Percentiles rank a stretch among this genome's conserved stretches.
These are phyloP conservation scores for Globisporangium recalcitrans DNA, from an alignment of 352 stramenopile species.

Conservation along the genomic window DNA sequence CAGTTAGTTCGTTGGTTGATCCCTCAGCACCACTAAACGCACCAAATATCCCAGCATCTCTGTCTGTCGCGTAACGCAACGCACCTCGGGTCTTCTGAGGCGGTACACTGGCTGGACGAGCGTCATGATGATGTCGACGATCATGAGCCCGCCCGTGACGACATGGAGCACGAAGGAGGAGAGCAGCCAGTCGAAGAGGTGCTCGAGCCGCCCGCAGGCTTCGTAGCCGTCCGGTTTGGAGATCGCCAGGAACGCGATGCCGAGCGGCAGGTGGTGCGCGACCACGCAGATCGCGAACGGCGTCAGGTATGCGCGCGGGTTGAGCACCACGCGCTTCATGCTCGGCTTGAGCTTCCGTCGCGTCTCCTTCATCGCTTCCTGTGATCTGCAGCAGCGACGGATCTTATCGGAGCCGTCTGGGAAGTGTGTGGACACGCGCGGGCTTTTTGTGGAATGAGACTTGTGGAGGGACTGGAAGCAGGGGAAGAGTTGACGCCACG, in stretches of 20 bases:
- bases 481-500: not conserved
- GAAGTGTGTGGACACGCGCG: not conserved
- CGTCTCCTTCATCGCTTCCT: not conserved
- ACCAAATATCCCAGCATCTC: too few species aligned
- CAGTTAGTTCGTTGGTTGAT: not conserved
- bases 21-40: too few species aligned
- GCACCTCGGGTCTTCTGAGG: slow-evolving; percentile 39
- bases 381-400: too few species aligned
- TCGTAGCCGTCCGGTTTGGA: slow-evolving; percentile 31
- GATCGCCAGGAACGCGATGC: slow-evolving; percentile 47
- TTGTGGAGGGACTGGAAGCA: not conserved
- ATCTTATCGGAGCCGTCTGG: not conserved
- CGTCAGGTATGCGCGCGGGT: slow-evolving; percentile 66
- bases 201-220: slow-evolving; percentile 33
- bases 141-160: slow-evolving; percentile 31
- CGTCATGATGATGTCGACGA: slow-evolving; percentile 35
- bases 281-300: slow-evolving; percentile 50
- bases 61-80: too few species aligned
- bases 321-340: slow-evolving; percentile 71
- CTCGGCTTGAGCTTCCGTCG: not conserved
- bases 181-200: slow-evolving; percentile 57
- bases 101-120: slow-evolving; percentile 57
- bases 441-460: not conserved
- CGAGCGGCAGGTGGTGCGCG: slow-evolving; percentile 62
- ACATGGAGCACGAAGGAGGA: slow-evolving; percentile 52